Percentiles rank a stretch among this genome's conserved stretches.
phyloP scores from a whole-genome alignment of 495 filamentous ascomycete genomes.

The Oleoguttula mirabilis region DNA sequence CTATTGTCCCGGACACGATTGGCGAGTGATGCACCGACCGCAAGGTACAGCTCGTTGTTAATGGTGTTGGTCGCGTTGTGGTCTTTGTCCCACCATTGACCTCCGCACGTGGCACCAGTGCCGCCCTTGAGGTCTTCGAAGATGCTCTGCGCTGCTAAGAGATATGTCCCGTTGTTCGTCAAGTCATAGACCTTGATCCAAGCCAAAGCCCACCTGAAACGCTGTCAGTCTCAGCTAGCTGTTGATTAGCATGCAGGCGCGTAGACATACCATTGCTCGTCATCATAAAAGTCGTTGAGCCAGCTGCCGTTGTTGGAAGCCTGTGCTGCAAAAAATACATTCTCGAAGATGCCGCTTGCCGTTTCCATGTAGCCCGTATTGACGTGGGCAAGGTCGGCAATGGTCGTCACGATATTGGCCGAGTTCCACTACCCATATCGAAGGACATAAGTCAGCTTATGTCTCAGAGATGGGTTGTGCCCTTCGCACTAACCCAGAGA shows the following conservation, averaged over 20 bases:
- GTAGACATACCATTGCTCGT: slow-evolving; percentile 32
- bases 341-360: slow-evolving; percentile 11
- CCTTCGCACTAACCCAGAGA: not conserved
- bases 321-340: slow-evolving; percentile 12
- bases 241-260: slow-evolving; percentile 6
- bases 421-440: slow-evolving; percentile 2
- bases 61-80: slow-evolving; percentile 55
- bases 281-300: slow-evolving; percentile 29
- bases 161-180: slow-evolving; percentile 23
- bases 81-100: slow-evolving; percentile 58
- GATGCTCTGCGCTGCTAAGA: slow-evolving; percentile 41
- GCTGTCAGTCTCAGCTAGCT: not conserved
- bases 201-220: slow-evolving; percentile 17
- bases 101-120: slow-evolving; percentile 39
- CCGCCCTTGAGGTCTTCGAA: slow-evolving; percentile 43
- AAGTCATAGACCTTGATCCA: slow-evolving; percentile 28
- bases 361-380: not conserved
- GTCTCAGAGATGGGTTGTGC: not conserved
- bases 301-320: slow-evolving; percentile 7
- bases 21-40: slow-evolving; percentile 58
- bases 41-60: slow-evolving; percentile 63
- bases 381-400: slow-evolving; percentile 2
- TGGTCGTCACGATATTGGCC: slow-evolving; percentile 5
- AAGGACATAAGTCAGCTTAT: not conserved
- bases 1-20: slow-evolving; percentile 43